phyloP scores from a whole-genome alignment of 352 stramenopile genomes.

The Pythium chondricola region DNA sequence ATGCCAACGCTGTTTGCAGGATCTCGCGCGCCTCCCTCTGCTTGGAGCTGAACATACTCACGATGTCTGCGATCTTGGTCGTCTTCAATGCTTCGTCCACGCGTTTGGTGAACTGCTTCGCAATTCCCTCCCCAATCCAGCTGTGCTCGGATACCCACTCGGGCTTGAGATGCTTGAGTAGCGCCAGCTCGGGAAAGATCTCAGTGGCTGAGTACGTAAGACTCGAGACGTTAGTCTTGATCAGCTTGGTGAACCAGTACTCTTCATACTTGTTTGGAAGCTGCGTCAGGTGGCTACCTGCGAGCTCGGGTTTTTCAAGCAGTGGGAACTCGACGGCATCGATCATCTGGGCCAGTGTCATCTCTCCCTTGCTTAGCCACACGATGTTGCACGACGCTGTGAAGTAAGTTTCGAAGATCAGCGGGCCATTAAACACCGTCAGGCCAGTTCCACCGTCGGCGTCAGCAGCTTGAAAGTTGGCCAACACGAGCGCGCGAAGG shows the following conservation, averaged over 20 bases:
- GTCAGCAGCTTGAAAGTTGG: neutral
- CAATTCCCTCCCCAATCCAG: constrained; percentile 7
- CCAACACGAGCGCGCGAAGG: constrained; percentile 1
- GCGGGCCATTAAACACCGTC: neutral
- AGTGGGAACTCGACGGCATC: neutral
- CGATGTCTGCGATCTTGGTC: constrained; percentile 5
- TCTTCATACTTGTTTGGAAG: neutral
- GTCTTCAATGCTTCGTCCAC: neutral
- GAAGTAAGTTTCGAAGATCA: constrained; percentile 5
- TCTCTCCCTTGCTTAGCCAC: neutral
- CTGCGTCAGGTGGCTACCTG: neutral
- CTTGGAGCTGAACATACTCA: neutral
- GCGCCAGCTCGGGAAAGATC: constrained; percentile 10
- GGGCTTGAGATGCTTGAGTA: constrained; percentile 8
- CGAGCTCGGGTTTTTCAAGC: neutral
- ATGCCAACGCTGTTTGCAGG: neutral
- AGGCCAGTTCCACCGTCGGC: neutral
- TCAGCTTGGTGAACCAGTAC: constrained; percentile 8
- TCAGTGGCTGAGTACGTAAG: neutral
- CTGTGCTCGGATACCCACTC: constrained; percentile 9
- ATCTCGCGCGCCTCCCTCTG: neutral
- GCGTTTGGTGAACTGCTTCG: constrained; percentile 1
- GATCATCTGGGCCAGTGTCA: constrained; percentile 3
- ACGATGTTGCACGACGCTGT: constrained; percentile 9
- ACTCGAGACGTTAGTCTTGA: constrained; percentile 1